A percentile compares a stretch with the other conserved stretches of the same genome.
Evolutionary conservation across 2,329 filamentous ascomycete species (phyloP).

Genomic region (Mycosphaerelloides madeirae): DNA sequence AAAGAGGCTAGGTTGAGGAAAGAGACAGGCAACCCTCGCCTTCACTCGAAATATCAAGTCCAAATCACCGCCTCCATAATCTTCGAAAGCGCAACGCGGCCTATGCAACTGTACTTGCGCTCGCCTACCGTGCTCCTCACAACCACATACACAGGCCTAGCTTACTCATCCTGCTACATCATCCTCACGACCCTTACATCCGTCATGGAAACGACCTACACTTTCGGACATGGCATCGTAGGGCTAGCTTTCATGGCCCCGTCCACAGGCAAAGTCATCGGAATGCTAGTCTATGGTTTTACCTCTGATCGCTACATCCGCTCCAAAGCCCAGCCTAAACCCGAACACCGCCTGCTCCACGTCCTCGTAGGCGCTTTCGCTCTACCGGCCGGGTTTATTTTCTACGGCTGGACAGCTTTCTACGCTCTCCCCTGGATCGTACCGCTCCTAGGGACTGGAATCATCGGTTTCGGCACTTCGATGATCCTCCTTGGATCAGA

Average conservation of each 20-base stretch:
- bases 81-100: slow-evolving; percentile 32
- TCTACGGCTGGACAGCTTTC: slow-evolving; percentile 17
- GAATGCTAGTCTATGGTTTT: slow-evolving; percentile 34
- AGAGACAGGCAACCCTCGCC: slow-evolving; percentile 42
- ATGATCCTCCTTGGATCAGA: slow-evolving; percentile 20
- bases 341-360: slow-evolving; percentile 11
- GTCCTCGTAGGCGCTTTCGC: slow-evolving; percentile 5
- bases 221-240: slow-evolving; percentile 35
- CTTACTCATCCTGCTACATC: too few relatives aligned
- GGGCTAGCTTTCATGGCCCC: too few relatives aligned
- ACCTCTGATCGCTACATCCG: slow-evolving; percentile 11
- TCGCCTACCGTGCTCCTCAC: slow-evolving; percentile 56
- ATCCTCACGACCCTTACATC: too few relatives aligned
- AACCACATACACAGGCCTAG: slow-evolving; percentile 50
- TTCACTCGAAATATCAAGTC: slow-evolving; percentile 37
- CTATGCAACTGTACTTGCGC: slow-evolving; percentile 42
- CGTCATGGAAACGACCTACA: slow-evolving; percentile 40
- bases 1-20: slow-evolving; percentile 45
- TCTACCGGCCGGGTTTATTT: slow-evolving; percentile 9
- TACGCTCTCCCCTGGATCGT: slow-evolving; percentile 16
- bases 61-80: too few relatives aligned
- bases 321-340: slow-evolving; percentile 23
- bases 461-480: slow-evolving; percentile 21
- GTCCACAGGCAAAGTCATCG: slow-evolving; percentile 39
- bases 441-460: slow-evolving; percentile 22